Base-by-base conservation (phyloP, 306 rosid genomes). In the Glycine tomentella region DNA sequence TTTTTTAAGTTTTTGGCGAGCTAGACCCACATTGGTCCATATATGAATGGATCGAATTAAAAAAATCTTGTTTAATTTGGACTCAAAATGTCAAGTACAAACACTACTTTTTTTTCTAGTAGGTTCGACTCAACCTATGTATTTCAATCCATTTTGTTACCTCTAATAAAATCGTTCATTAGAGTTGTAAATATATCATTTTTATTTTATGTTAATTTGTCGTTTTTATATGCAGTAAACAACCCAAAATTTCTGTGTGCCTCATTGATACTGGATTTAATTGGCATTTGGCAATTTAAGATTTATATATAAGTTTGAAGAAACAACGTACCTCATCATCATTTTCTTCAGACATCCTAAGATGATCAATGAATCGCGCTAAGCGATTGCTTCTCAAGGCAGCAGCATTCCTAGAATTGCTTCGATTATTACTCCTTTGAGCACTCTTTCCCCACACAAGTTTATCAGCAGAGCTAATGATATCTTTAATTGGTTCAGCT, bases 361-460 rank as follows among this genome's bases (percentile, higher is more conserved):
- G 90, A 85, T 87, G 77, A 69, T 90, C 91, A 14, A 78, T 85
- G 83, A 92, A 67, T 85, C 74, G 90, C 3, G 86, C 87, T 12
- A 85, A 13, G 66, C 95, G 97, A 76, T 58, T 88, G 72, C 58
- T 86, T 85, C 87, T 86, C 46, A 86, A 0, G 2, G 57, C 15
- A 48, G 16, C 57, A 48, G 3, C 62, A 80, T 73, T 89, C 82
- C 83, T 89, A 50, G 88, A 89, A 80, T 65, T 85, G 62, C 66
- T 87, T 17, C 92, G 81, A 38, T 84, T 89, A 78, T 85, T 86
- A 71, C 95, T 92, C 55, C 97, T 86, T 59, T 82, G 87, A 48
- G 92, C 95, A 76, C 87, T 85, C 80, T 81, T 90, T 3, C 97
- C 97, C 97, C 97, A 92, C 0, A 93, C 82, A 77, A 90, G 88